These are phyloP conservation scores for Acephala macrosclerotiorum DNA, from an alignment of 2,329 filamentous ascomycete species.

Conservation along the genomic window DNA sequence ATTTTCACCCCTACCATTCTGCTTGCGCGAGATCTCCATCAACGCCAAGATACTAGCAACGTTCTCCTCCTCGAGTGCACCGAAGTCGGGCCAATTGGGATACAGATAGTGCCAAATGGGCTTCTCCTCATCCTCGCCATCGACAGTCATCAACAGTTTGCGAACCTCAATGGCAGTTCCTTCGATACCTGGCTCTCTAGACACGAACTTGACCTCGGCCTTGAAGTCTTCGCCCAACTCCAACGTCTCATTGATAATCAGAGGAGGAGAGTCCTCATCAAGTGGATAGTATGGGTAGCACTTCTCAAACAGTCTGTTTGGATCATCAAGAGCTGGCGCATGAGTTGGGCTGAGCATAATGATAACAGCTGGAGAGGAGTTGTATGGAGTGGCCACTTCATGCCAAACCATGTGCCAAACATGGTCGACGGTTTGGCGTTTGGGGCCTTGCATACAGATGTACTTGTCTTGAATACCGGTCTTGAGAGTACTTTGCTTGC, in stretches of 20 bases:
- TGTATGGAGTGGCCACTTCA: conserved; percentile 56
- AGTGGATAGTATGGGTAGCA: conserved; percentile 89
- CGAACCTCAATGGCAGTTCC: conserved; percentile 75
- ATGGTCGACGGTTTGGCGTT: conserved; percentile 75
- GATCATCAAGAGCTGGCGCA: conserved; percentile 48
- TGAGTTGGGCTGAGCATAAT: conserved; percentile 94
- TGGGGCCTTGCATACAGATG: conserved; percentile 95
- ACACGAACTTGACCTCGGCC: conserved; percentile 70
- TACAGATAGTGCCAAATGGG: conserved; percentile 87
- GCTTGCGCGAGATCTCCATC: conserved; percentile 70
- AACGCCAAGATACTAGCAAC: conserved; percentile 72
- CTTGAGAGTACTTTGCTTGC: conserved; percentile 38
- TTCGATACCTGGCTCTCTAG: conserved; percentile 57
- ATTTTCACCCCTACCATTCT: conserved; percentile 62
- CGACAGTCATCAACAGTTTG: conserved; percentile 66
- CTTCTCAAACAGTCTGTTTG: conserved; percentile 71
- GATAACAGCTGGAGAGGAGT: conserved; percentile 77
- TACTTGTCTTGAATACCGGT: conserved; percentile 59
- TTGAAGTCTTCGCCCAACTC: conserved; percentile 72
- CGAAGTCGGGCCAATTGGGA: conserved; percentile 89
- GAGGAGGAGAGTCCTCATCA: conserved; percentile 56
- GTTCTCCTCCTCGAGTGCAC: conserved; percentile 75
- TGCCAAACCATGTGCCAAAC: conserved; percentile 97
- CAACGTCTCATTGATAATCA: conserved; percentile 67
- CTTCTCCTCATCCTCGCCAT: conserved; percentile 58